phyloP scores from a whole-genome alignment of 345 rosid species.

The Xanthoceras sorbifolium region DNA sequence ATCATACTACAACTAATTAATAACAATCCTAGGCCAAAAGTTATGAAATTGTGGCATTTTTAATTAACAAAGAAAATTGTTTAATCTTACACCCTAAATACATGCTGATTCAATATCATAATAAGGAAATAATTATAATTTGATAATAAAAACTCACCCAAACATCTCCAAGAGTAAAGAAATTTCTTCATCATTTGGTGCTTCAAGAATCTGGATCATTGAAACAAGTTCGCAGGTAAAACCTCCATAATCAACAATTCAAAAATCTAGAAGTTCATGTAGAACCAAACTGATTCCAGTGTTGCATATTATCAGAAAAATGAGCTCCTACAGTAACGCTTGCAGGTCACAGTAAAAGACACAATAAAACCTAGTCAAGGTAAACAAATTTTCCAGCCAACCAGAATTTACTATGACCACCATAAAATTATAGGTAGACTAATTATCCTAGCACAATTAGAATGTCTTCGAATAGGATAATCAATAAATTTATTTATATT shows the following conservation, averaged over 20 bases:
- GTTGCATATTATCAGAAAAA: neutral
- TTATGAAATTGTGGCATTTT: neutral
- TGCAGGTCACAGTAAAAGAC: neutral
- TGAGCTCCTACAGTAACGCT: too few relatives aligned
- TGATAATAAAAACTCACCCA: conserved; percentile 54
- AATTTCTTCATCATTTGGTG: conserved; percentile 90
- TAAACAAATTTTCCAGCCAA: neutral
- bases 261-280: conserved; percentile 15
- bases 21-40: neutral
- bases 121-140: conserved; percentile 15
- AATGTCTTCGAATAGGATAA: neutral
- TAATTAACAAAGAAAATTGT: neutral
- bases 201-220: conserved; percentile 84
- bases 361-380: neutral
- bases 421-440: neutral
- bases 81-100: neutral
- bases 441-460: neutral
- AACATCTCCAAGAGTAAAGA: conserved; percentile 81
- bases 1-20: conserved; percentile 6
- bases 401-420: neutral
- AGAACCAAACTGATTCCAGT: neutral
- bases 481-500: neutral
- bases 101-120: neutral
- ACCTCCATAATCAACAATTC: conserved; percentile 21
- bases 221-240: conserved; percentile 23